Evolutionary conservation across 495 filamentous ascomycete genomes (phyloP).

Genomic region (Alectoria sarmentosa): DNA sequence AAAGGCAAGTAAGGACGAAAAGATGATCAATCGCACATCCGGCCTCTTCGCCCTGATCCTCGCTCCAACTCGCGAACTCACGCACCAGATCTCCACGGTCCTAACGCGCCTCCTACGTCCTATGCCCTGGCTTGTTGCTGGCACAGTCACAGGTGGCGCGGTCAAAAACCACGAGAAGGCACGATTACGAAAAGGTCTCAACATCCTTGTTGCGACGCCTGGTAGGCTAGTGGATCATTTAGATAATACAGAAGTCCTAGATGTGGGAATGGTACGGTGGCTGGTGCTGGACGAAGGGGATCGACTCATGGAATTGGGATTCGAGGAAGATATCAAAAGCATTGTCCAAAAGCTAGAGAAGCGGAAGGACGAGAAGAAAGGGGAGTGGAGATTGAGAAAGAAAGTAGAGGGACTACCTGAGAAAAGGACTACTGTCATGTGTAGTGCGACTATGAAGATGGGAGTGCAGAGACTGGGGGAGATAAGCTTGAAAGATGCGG

Average conservation of each 20-base stretch:
- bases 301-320: slow-evolving; percentile 92
- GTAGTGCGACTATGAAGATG: slow-evolving; percentile 96
- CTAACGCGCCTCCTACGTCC: slow-evolving; percentile 75
- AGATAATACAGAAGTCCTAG: slow-evolving; percentile 80
- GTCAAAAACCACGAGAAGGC: slow-evolving; percentile 98
- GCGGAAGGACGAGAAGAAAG: slow-evolving; percentile 35
- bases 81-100: slow-evolving; percentile 84
- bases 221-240: slow-evolving; percentile 86
- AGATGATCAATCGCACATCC: slow-evolving; percentile 51
- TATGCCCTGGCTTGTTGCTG: slow-evolving; percentile 82
- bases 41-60: slow-evolving; percentile 89
- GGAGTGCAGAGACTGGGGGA: slow-evolving; percentile 86
- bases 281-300: slow-evolving; percentile 93
- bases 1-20: background rate
- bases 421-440: slow-evolving; percentile 79
- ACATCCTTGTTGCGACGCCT: slow-evolving; percentile 91
- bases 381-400: background rate
- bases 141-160: slow-evolving; percentile 90
- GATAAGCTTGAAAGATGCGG: slow-evolving; percentile 88
- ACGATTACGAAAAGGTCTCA: slow-evolving; percentile 81
- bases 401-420: slow-evolving; percentile 50
- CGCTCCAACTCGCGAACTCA: slow-evolving; percentile 86
- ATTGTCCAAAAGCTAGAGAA: slow-evolving; percentile 69
- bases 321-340: slow-evolving; percentile 77
- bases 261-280: slow-evolving; percentile 87